Evolutionary conservation across 306 rosid species (phyloP).

Genomic region (Vigna unguiculata): DNA sequence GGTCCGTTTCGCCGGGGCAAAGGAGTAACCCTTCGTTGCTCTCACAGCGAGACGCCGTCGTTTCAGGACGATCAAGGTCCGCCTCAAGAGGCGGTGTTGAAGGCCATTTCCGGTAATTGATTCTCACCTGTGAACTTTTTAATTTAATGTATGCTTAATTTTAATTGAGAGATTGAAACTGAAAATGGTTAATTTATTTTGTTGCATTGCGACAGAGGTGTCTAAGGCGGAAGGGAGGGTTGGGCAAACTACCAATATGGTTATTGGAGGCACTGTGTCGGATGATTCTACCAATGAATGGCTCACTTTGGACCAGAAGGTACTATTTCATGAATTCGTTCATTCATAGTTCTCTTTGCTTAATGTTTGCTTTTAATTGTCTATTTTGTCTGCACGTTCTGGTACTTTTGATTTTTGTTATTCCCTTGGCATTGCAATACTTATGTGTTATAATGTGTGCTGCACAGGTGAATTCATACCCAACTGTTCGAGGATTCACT

Average conservation of each 20-base stretch:
- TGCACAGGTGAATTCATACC: conserved; percentile 86
- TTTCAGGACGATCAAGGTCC: conserved; percentile 90
- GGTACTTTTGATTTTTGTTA: neutral
- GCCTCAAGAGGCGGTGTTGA: conserved; percentile 91
- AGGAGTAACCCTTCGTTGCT: conserved; percentile 57
- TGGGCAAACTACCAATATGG: conserved; percentile 96
- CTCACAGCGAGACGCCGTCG: conserved; percentile 55
- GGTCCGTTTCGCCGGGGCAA: conserved; percentile 52
- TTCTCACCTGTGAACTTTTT: neutral
- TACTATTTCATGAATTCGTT: conserved; percentile 34
- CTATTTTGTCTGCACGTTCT: conserved; percentile 17
- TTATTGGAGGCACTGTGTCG: conserved; percentile 93
- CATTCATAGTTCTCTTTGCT: conserved; percentile 7
- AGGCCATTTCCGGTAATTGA: conserved; percentile 90
- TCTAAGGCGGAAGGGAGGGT: conserved; percentile 97
- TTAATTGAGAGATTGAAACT: neutral
- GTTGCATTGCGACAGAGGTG: conserved; percentile 68
- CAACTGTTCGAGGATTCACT: conserved; percentile 89
- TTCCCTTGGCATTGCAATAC: neutral
- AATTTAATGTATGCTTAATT: neutral
- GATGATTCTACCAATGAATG: conserved; percentile 92
- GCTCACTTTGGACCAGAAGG: conserved; percentile 95
- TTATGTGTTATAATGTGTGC: neutral
- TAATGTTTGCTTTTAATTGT: neutral
- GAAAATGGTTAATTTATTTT: conserved; percentile 11